A percentile compares a stretch with the other conserved stretches of the same genome.
phyloP scores from a whole-genome alignment of 305 asterid species.

The Ajuga reptans region DNA sequence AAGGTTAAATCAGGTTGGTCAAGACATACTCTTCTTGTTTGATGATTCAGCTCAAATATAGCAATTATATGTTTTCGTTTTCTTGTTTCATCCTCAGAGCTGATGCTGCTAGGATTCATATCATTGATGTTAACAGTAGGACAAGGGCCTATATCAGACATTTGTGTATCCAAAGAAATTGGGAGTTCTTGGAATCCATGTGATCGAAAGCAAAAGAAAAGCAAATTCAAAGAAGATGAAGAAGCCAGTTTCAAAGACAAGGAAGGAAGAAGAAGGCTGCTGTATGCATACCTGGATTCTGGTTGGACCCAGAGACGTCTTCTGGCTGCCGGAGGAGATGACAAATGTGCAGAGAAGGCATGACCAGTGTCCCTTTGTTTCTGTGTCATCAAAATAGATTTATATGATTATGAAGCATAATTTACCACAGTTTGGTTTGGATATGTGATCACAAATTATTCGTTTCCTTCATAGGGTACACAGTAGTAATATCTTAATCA shows the following conservation, averaged over 20 bases:
- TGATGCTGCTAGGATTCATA: slow-evolving; percentile 57
- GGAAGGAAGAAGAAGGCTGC: slow-evolving; percentile 23
- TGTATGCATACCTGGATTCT: slow-evolving; percentile 22
- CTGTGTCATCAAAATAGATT: neutral
- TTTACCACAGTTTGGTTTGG: neutral
- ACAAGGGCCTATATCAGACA: slow-evolving; percentile 34
- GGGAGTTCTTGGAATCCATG: slow-evolving; percentile 58
- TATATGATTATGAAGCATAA: neutral
- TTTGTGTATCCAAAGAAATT: slow-evolving; percentile 34
- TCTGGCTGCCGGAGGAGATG: slow-evolving; percentile 33
- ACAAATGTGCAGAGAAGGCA: slow-evolving; percentile 45
- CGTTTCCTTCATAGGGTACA: neutral
- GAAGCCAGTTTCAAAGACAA: neutral
- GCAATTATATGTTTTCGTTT: neutral
- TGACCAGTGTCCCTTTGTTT: neutral
- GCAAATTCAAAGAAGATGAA: neutral
- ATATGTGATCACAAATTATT: neutral
- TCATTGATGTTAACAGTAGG: slow-evolving; percentile 46
- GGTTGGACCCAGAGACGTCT: slow-evolving; percentile 24
- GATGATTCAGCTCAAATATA: neutral
- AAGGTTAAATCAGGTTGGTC: slow-evolving; percentile 50
- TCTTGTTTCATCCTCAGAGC: slow-evolving; percentile 25
- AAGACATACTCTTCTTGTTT: neutral
- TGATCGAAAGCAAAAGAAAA: slow-evolving; percentile 3
- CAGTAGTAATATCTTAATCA: neutral